phyloP scores from a whole-genome alignment of 192 early-diverging fungal genomes.

The Allomyces javanicus region DNA sequence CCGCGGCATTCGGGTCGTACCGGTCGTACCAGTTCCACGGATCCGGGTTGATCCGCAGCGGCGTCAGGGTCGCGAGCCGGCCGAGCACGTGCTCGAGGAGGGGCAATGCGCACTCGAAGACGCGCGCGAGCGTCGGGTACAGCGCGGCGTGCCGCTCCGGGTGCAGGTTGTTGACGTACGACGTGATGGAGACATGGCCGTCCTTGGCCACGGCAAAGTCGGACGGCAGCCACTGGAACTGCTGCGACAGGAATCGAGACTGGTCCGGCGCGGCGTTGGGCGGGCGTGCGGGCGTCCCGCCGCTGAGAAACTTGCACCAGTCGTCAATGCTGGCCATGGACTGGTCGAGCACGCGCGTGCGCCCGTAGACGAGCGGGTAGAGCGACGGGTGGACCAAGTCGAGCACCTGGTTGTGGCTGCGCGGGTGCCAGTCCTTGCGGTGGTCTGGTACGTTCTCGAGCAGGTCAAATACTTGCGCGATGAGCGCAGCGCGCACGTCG shows the following conservation, averaged over 20 bases:
- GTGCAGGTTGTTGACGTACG: constrained; percentile 61
- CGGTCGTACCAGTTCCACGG: constrained; percentile 4
- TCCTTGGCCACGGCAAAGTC: constrained; percentile 31
- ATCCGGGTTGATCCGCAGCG: constrained; percentile 10
- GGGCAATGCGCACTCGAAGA: constrained; percentile 36
- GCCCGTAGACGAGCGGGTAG: constrained; percentile 15
- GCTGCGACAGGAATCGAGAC: background rate
- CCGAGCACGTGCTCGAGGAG: constrained; percentile 35
- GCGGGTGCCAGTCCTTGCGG: constrained; percentile 22
- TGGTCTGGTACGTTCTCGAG: constrained; percentile 6
- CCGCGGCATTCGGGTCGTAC: constrained; percentile 8
- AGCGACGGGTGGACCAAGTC: constrained; percentile 34
- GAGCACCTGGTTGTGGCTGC: constrained; percentile 18
- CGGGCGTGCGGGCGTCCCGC: background rate
- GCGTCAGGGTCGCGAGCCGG: constrained; percentile 2
- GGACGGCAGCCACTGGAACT: constrained; percentile 44
- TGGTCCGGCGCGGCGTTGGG: background rate
- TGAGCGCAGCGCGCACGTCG: constrained; percentile 3
- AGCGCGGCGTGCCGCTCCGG: constrained; percentile 23
- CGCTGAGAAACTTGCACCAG: background rate
- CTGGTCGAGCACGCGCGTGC: constrained; percentile 2
- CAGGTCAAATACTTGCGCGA: background rate
- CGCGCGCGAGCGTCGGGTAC: constrained; percentile 25
- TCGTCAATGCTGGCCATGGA: constrained; percentile 3
- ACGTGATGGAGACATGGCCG: constrained; percentile 22